Conservation (phyloP, 2,329 filamentous ascomycete species). For the Trichoderma hamatum region DNA sequence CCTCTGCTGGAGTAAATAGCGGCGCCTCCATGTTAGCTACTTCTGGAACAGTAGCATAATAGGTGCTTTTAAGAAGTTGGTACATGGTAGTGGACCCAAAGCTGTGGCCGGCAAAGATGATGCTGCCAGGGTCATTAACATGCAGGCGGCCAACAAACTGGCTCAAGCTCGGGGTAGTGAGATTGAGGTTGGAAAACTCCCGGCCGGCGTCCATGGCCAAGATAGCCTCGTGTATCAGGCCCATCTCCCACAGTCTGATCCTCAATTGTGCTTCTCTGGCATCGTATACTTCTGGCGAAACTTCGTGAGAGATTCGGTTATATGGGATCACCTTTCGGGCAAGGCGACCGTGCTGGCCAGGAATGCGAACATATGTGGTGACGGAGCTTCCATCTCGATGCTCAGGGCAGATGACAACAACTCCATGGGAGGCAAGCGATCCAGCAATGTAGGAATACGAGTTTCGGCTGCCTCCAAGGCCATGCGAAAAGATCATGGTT, state of each 20-base stretch:
- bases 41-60: conserved; percentile 60
- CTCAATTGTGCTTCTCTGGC: conserved; percentile 71
- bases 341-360: conserved; percentile 48
- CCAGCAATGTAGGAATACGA: conserved; percentile 83
- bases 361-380: conserved; percentile 69
- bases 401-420: conserved; percentile 79
- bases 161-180: conserved; percentile 52
- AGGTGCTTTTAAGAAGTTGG: conserved; percentile 79
- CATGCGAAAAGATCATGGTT: conserved; percentile 84
- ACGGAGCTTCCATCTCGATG: conserved; percentile 82
- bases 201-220: conserved; percentile 64
- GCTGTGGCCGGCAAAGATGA: conserved; percentile 78
- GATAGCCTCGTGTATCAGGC: conserved; percentile 69
- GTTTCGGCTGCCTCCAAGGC: conserved; percentile 78
- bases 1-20: conserved; percentile 61
- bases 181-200: conserved; percentile 56
- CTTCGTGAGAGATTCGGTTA: conserved; percentile 61
- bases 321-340: conserved; percentile 50
- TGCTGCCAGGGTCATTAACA: conserved; percentile 69
- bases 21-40: conserved; percentile 55
- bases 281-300: conserved; percentile 66
- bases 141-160: conserved; percentile 66
- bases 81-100: conserved; percentile 76
- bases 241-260: conserved; percentile 78
- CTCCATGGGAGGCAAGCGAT: conserved; percentile 77